phyloP scores from a whole-genome alignment of 1,139 yeast genomes.

The Barnettozyma hawaiiensis region DNA sequence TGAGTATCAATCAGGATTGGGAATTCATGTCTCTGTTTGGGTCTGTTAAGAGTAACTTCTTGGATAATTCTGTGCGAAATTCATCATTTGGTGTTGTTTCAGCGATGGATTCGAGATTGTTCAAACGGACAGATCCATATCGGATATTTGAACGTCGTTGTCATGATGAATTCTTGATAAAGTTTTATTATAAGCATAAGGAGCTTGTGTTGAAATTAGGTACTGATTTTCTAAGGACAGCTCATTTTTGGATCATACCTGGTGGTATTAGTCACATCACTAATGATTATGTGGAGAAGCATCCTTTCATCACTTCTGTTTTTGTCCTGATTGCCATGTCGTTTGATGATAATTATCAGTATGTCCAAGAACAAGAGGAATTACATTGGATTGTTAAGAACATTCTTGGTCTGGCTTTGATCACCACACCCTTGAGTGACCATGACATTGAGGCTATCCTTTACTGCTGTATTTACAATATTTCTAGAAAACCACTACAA shows the following conservation, averaged over 20 bases:
- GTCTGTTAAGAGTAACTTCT: constrained; percentile 19
- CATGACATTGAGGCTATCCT: constrained; percentile 52
- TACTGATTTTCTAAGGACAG: constrained; percentile 38
- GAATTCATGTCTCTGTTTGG: constrained; percentile 11
- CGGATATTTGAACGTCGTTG: constrained; percentile 15
- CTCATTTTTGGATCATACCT: constrained; percentile 52
- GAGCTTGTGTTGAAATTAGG: constrained; percentile 37
- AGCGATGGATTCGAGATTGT: constrained; percentile 22
- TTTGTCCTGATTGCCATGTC: constrained; percentile 47
- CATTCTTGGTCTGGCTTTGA: constrained; percentile 40
- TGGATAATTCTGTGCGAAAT: constrained; percentile 25
- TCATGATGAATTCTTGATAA: constrained; percentile 29
- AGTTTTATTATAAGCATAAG: constrained; percentile 37
- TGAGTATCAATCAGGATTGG: constrained; percentile 12
- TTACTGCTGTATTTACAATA: constrained; percentile 45
- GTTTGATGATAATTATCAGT: constrained; percentile 43
- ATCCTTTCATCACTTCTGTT: constrained; percentile 46
- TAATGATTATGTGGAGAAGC: constrained; percentile 37
- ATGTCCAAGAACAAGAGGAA: constrained; percentile 38
- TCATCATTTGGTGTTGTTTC: constrained; percentile 26
- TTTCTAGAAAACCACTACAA: constrained; percentile 46
- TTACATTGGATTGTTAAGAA: constrained; percentile 41
- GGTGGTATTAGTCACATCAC: constrained; percentile 44
- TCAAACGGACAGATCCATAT: constrained; percentile 24
- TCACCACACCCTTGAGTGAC: constrained; percentile 45